A percentile compares a stretch with the other conserved stretches of the same genome.
phyloP scores from a whole-genome alignment of 2,329 filamentous ascomycete species.

The Clarireedia monteithiana region DNA sequence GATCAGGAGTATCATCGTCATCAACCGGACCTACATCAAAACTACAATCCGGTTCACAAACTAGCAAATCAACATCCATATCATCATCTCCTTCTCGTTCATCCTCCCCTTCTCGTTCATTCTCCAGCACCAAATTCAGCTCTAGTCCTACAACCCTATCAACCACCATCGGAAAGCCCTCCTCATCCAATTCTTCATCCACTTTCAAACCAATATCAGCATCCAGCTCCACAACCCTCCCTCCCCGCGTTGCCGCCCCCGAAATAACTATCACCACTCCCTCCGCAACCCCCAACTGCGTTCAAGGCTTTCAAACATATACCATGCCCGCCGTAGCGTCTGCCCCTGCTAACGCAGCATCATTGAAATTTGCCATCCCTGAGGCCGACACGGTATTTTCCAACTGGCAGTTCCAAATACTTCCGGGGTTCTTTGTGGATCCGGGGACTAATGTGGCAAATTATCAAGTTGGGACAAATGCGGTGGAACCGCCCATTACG shows the following conservation, averaged over 20 bases:
- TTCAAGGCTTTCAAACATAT: constrained; percentile 4
- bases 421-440: neutral
- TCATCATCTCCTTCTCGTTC: neutral
- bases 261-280: constrained; percentile 1
- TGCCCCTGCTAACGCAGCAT: neutral
- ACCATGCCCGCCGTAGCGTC: constrained; percentile 1
- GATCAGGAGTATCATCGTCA: neutral
- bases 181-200: neutral
- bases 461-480: neutral
- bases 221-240: neutral
- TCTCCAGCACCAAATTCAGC: neutral
- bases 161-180: neutral
- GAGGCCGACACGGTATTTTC: neutral
- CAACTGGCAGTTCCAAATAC: neutral
- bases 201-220: neutral
- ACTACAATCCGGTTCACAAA: neutral
- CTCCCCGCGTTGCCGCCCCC: neutral
- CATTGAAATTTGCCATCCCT: constrained; percentile 2
- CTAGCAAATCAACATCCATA: neutral
- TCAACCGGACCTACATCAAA: neutral
- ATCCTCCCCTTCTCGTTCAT: neutral
- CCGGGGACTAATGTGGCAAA: neutral
- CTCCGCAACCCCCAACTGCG: neutral
- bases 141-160: neutral
- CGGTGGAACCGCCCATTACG: neutral